Percentiles rank a stretch among this genome's conserved stretches.
phyloP scores from a whole-genome alignment of 495 filamentous ascomycete genomes.

The Cercophora newfieldiana region DNA sequence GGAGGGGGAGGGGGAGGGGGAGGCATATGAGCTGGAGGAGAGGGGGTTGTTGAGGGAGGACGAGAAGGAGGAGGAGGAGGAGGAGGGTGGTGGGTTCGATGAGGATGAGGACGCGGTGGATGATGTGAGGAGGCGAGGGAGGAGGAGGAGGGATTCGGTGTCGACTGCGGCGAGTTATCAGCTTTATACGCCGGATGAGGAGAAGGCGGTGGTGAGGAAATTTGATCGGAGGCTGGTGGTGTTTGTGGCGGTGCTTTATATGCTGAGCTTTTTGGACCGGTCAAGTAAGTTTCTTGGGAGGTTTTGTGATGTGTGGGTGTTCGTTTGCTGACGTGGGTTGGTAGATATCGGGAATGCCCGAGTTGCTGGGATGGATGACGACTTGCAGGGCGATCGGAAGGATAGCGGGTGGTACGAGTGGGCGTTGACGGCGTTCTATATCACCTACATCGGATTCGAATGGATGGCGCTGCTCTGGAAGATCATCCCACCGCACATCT shows the following conservation, averaged over 20 bases:
- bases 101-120: background rate
- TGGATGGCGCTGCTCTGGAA: slow-evolving; percentile 77
- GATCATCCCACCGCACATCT: slow-evolving; percentile 62
- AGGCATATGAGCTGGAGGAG: slow-evolving; percentile 5
- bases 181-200: slow-evolving; percentile 75
- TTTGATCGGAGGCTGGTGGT: slow-evolving; percentile 75
- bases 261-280: slow-evolving; percentile 78
- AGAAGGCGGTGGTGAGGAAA: slow-evolving; percentile 66
- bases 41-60: background rate
- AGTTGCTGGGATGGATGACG: slow-evolving; percentile 68
- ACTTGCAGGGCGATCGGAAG: slow-evolving; percentile 58
- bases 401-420: slow-evolving; percentile 77
- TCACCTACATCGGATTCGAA: slow-evolving; percentile 65
- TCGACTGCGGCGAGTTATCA: slow-evolving; percentile 50
- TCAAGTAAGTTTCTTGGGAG: slow-evolving; percentile 55
- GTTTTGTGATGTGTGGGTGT: background rate
- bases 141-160: background rate
- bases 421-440: slow-evolving; percentile 78
- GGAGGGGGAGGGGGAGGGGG: slow-evolving; percentile 8
- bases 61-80: slow-evolving; percentile 1
- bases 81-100: slow-evolving; percentile 10
- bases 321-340: background rate
- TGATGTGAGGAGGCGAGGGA: background rate
- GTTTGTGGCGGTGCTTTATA: slow-evolving; percentile 78
- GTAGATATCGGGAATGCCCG: slow-evolving; percentile 78